A percentile compares a stretch with the other conserved stretches of the same genome.
phyloP scores from a whole-genome alignment of 805 yeast genomes.

The Diddensiella transvaalensis region DNA sequence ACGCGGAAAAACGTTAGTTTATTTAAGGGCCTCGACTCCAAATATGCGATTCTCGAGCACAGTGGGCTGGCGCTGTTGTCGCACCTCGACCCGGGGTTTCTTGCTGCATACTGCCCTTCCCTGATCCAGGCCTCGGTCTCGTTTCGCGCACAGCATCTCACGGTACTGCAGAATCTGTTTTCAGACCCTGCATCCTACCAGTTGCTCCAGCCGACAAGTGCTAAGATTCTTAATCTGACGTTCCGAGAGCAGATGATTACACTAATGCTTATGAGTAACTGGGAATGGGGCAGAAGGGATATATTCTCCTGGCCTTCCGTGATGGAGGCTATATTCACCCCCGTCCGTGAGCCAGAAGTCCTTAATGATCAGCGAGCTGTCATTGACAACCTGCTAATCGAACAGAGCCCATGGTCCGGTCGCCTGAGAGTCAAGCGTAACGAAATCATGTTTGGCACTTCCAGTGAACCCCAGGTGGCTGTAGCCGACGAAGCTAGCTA shows the following conservation, averaged over 20 bases:
- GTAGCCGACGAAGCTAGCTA: slow-evolving; percentile 21
- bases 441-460: slow-evolving; percentile 17
- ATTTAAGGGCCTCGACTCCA: slow-evolving; percentile 27
- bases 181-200: slow-evolving; percentile 22
- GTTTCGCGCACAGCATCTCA: slow-evolving; percentile 26
- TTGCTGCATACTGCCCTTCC: slow-evolving; percentile 21
- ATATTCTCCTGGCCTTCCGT: slow-evolving; percentile 32
- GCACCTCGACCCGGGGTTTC: slow-evolving; percentile 26
- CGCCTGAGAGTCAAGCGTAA: slow-evolving; percentile 14
- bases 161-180: slow-evolving; percentile 29
- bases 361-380: slow-evolving; percentile 17
- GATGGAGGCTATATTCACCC: slow-evolving; percentile 29
- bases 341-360: slow-evolving; percentile 18
- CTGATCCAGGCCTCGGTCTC: slow-evolving; percentile 22
- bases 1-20: slow-evolving; percentile 24
- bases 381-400: slow-evolving; percentile 16
- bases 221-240: slow-evolving; percentile 26
- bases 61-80: slow-evolving; percentile 28
- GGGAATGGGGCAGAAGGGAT: slow-evolving; percentile 25
- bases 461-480: slow-evolving; percentile 16
- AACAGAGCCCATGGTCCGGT: slow-evolving; percentile 18
- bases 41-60: slow-evolving; percentile 20
- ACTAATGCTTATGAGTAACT: slow-evolving; percentile 23
- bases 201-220: slow-evolving; percentile 19
- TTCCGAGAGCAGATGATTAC: slow-evolving; percentile 27